These are phyloP conservation scores for Podaxis sp. DNA, from an alignment of 768 basidiomycete genomes.

Conservation along the genomic window DNA sequence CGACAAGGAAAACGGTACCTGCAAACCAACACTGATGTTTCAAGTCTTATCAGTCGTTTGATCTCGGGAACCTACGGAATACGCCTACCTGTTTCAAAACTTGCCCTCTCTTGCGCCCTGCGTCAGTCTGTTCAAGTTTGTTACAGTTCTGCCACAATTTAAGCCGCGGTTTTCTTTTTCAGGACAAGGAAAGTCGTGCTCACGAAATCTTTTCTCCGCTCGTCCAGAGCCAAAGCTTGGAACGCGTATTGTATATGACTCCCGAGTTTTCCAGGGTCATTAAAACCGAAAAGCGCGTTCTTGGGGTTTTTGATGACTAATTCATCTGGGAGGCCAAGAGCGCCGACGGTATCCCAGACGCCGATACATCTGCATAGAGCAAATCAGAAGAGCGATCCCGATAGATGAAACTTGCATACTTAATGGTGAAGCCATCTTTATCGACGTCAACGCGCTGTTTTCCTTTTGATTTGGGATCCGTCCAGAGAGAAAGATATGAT, in stretches of 20 bases:
- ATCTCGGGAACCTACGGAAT: background rate
- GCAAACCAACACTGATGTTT: constrained; percentile 69
- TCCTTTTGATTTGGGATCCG: constrained; percentile 48
- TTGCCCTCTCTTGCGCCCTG: constrained; percentile 54
- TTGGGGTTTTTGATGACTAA: constrained; percentile 45
- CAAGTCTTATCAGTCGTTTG: background rate
- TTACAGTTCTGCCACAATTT: constrained; percentile 46
- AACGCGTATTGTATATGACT: constrained; percentile 64
- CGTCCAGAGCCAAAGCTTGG: constrained; percentile 71
- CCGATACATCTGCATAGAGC: constrained; percentile 54
- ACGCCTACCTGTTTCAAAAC: constrained; percentile 56
- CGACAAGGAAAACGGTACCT: constrained; percentile 37
- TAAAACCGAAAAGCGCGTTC: constrained; percentile 63
- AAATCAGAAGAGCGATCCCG: background rate
- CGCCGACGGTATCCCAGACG: constrained; percentile 79
- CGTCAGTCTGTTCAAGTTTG: constrained; percentile 60
- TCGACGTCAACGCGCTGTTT: constrained; percentile 49
- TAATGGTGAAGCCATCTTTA: constrained; percentile 54
- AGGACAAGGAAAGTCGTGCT: constrained; percentile 23
- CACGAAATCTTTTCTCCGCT: constrained; percentile 69
- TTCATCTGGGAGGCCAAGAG: constrained; percentile 70
- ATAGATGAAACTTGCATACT: constrained; percentile 38
- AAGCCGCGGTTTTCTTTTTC: background rate
- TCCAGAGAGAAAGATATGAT: constrained; percentile 54
- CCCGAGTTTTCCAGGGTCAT: constrained; percentile 51